Conservation (phyloP, 306 rosid genomes). For the Cucumis cinereus region DNA sequence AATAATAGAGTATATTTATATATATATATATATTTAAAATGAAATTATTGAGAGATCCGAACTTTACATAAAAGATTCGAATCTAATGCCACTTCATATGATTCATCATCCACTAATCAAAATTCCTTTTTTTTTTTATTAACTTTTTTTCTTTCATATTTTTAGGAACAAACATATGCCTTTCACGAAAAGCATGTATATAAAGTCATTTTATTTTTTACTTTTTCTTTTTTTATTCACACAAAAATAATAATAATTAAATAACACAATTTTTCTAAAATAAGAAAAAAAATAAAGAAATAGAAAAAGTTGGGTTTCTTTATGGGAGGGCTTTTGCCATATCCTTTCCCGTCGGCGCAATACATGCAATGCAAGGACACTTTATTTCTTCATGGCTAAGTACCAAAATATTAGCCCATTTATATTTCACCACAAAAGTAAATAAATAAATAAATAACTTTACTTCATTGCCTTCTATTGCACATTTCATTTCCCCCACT, state of each 20-base stretch:
- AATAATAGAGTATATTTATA: not conserved
- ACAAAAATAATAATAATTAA: not conserved
- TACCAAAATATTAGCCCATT: not conserved
- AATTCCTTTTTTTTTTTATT: not conserved
- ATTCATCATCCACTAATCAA: not conserved
- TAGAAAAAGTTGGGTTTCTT: not conserved
- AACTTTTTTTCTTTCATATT: not conserved
- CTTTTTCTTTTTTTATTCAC: not conserved
- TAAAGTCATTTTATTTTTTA: not conserved
- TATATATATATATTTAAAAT: not conserved
- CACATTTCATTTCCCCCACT: not conserved
- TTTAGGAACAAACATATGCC: not conserved
- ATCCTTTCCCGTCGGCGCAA: slow-evolving; percentile 4
- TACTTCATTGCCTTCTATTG: not conserved
- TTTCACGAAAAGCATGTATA: not conserved
- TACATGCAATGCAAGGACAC: not conserved
- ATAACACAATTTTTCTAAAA: not conserved
- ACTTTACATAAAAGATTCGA: slow-evolving; percentile 2
- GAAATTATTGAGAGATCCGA: not conserved
- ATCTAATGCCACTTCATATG: not conserved
- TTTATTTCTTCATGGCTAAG: not conserved
- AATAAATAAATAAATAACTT: too few species aligned
- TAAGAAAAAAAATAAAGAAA: not conserved
- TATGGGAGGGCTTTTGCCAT: not conserved
- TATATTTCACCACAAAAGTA: too few species aligned